Base-by-base conservation (phyloP, 805 yeast genomes). In the Candida stauntonica region DNA sequence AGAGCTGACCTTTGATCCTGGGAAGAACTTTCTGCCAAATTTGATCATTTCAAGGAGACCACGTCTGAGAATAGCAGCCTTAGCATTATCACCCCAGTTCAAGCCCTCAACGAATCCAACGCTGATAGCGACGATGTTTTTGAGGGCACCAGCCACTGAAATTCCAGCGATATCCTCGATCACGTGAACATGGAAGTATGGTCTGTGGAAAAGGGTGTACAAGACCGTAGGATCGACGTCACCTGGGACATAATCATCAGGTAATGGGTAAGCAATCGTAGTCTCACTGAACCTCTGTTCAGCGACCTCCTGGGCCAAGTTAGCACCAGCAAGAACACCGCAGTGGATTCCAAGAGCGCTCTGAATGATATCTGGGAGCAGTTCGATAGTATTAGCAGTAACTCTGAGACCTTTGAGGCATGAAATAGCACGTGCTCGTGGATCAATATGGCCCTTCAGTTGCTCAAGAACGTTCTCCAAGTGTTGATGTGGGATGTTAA, bases 21-120 rank as follows among this genome's bases (percentile, higher is more conserved):
- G 87, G 78, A 76, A 89, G 66, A 84, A 88, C 54, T 70, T 72
- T 50, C 75, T 67, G 30, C 95, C 91, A 64, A 91, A 91, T 58
- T 74, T 74, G 62, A 88, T 82, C 64, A 82, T 86, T 68, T 89
- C 98, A 55, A 81, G 72, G 48, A 89, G 67, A 29, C 98, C 98
- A 51, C 91, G 81, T 67, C 98, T 77, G 88, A 89, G 88, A 54
- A 89, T 80, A 32, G 97, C 97, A 33, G 96, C 83, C 65, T 88
- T 86, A 50, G 98, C 97, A 62, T 91, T 91, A 65, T 87, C 95
- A 60, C 98, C 98, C 98, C 98, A 91, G 41, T 95, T 95, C 46
- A 85, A 73, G 48, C 98, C 98, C 66, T 87, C 96, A 45, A 89
- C 96, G 59, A 89, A 85, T 33, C 98, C 98, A 44, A 93, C 96